These are phyloP conservation scores for Ocimum tenuiflorum DNA, from an alignment of 257 asterid species.

Conservation along the genomic window DNA sequence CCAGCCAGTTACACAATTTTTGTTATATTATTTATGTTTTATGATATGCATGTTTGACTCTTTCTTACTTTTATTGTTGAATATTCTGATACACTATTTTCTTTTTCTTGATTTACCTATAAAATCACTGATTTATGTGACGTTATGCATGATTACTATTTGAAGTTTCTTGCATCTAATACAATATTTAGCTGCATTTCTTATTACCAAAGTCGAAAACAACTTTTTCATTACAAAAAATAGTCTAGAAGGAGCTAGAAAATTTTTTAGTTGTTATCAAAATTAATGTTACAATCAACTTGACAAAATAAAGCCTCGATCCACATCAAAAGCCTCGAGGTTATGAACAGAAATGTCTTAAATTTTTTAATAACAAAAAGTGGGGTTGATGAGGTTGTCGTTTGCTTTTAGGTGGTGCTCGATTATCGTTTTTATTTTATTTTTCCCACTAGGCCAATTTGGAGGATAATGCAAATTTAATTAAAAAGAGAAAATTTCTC, in stretches of 20 bases:
- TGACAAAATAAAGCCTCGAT: conserved; percentile 14
- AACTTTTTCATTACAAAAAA: background rate
- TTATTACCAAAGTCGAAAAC: background rate
- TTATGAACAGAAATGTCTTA: background rate
- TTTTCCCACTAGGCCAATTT: conserved; percentile 6
- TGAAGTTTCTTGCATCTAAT: no score
- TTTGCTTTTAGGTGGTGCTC: background rate
- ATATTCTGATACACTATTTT: no score
- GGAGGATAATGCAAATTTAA: conserved; percentile 10
- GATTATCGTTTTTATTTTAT: background rate
- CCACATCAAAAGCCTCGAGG: background rate
- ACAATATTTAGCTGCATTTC: background rate
- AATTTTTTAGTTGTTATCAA: background rate
- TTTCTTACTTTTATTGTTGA: no score
- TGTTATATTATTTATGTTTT: no score
- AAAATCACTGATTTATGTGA: no score
- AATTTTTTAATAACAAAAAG: conserved; percentile 1
- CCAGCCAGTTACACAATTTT: no score
- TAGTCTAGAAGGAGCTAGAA: conserved; percentile 18
- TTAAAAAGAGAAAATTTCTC: background rate
- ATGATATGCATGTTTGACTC: no score
- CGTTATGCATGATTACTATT: no score
- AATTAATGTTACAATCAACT: background rate
- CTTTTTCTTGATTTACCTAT: no score
- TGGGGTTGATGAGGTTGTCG: conserved; percentile 10